These are phyloP conservation scores for Jimgerdemannia lactiflua DNA, from an alignment of 192 early-diverging fungal genomes.

Conservation along the genomic window DNA sequence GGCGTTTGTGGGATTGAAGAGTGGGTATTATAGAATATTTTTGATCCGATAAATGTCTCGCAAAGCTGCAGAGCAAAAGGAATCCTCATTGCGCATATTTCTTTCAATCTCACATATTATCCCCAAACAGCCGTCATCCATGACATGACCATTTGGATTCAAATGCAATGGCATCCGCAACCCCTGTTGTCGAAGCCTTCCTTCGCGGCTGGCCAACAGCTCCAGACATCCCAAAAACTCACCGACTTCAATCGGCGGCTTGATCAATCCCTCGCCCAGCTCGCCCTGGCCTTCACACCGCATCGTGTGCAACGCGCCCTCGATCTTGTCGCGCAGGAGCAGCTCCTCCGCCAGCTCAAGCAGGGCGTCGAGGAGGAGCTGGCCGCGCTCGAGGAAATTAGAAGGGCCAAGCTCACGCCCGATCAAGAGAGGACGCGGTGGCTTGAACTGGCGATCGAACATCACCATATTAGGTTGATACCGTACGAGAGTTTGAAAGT, in stretches of 20 bases:
- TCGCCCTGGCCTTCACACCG: not conserved
- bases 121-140: too few species aligned
- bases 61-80: too few species aligned
- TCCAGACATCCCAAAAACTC: not conserved
- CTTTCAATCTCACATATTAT: too few species aligned
- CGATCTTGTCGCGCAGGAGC: not conserved
- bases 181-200: too few species aligned
- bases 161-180: too few species aligned
- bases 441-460: too few species aligned
- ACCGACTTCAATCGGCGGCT: not conserved
- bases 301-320: not conserved
- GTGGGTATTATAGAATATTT: not conserved
- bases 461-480: too few species aligned
- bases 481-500: too few species aligned
- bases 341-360: not conserved
- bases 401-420: not conserved
- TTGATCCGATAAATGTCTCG: too few species aligned
- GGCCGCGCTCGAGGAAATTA: not conserved
- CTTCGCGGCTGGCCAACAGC: not conserved
- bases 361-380: not conserved
- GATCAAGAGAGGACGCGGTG: too few species aligned
- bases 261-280: not conserved
- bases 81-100: too few species aligned
- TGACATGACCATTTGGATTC: too few species aligned
- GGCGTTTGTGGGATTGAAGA: not conserved